These are phyloP conservation scores for Lactarius indigo DNA, from an alignment of 768 basidiomycete species.

Conservation along the genomic window DNA sequence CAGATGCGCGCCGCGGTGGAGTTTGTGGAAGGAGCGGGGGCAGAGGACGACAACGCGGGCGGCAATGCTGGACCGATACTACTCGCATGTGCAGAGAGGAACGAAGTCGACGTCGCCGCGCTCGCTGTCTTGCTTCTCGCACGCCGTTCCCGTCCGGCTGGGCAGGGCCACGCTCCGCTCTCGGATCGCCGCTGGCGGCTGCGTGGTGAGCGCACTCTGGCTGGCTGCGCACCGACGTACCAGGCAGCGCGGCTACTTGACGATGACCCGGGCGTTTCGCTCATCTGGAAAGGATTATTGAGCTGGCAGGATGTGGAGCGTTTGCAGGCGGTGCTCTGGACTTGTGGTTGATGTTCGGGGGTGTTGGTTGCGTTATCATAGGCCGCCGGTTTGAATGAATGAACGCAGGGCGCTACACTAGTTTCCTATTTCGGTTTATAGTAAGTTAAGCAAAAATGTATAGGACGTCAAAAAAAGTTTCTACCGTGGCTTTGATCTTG, in stretches of 20 bases:
- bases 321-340: slow-evolving; percentile 5
- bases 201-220: neutral
- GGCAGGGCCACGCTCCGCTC: neutral
- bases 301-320: slow-evolving; percentile 16
- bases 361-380: neutral
- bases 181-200: neutral
- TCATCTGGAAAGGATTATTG: slow-evolving; percentile 14
- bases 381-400: too few species aligned
- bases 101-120: slow-evolving; percentile 12
- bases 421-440: too few species aligned
- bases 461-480: neutral
- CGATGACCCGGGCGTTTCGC: neutral
- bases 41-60: neutral
- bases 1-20: slow-evolving; percentile 7
- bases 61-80: neutral
- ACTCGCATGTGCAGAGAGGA: slow-evolving; percentile 2
- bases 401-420: neutral
- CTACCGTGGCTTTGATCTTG: too few species aligned
- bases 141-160: neutral
- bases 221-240: neutral
- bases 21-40: neutral
- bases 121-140: slow-evolving; percentile 7
- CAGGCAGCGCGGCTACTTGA: neutral
- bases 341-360: neutral
- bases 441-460: too few species aligned